phyloP scores from a whole-genome alignment of 2,329 filamentous ascomycete genomes.

The Blastomyces silverae region DNA sequence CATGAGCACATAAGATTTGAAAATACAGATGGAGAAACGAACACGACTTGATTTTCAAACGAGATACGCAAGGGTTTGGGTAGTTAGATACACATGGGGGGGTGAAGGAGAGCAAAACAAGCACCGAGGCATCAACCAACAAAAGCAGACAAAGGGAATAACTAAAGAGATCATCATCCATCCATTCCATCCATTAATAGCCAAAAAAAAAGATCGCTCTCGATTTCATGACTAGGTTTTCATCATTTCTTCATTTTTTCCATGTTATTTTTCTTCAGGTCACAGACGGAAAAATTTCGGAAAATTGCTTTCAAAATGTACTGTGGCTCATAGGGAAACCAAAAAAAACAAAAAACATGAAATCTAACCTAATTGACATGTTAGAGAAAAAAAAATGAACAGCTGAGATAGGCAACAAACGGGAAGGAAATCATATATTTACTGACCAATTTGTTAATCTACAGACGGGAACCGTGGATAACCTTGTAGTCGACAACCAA shows the following conservation, averaged over 20 bases:
- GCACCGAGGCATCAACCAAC: background rate
- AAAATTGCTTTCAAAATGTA: conserved; percentile 4
- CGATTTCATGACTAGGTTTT: background rate
- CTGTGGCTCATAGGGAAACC: background rate
- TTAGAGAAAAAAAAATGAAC: background rate
- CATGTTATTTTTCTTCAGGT: background rate
- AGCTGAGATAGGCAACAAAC: background rate
- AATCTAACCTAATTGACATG: background rate
- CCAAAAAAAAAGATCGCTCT: conserved; percentile 7
- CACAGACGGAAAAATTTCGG: background rate
- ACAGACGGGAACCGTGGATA: conserved; percentile 69
- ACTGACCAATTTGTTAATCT: conserved; percentile 28
- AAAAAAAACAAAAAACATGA: background rate
- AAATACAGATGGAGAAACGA: background rate
- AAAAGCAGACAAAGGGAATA: conserved; percentile 1
- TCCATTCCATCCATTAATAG: conserved; percentile 14
- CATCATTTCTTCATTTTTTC: background rate
- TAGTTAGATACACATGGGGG: conserved; percentile 10
- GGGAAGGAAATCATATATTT: background rate
- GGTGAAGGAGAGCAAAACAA: conserved; percentile 4
- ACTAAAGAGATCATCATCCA: conserved; percentile 13
- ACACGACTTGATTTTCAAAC: background rate
- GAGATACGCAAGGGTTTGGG: background rate
- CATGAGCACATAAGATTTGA: background rate
- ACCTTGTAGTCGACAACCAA: conserved; percentile 99